phyloP scores from a whole-genome alignment of 768 basidiomycete genomes.

The Strobilomyces dryophilus region DNA sequence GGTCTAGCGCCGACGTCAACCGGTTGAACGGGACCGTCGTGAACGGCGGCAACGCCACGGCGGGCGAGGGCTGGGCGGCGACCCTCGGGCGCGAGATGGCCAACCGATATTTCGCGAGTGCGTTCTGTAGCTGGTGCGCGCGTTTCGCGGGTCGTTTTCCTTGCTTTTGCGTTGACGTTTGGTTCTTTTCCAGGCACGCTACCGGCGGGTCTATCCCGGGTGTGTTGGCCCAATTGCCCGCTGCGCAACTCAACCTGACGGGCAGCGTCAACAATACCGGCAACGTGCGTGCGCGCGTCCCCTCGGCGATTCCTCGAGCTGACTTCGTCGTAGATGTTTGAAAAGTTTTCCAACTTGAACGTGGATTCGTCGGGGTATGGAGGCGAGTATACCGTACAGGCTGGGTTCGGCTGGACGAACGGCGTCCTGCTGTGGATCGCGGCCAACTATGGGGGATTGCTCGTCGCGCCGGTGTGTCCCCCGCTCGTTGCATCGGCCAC shows the following conservation, averaged over 20 bases:
- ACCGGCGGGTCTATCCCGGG: constrained; percentile 83
- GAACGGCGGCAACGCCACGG: constrained; percentile 63
- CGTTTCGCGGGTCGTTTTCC: neutral
- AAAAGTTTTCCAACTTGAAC: constrained; percentile 79
- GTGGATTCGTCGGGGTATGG: constrained; percentile 76
- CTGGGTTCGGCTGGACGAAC: constrained; percentile 89
- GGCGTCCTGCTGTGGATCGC: constrained; percentile 76
- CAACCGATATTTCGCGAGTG: constrained; percentile 80
- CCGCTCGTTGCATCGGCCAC: constrained; percentile 22
- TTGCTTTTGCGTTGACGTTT: neutral
- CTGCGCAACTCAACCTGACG: constrained; percentile 66
- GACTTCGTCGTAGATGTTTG: constrained; percentile 60
- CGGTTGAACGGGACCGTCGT: constrained; percentile 48
- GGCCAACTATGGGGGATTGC: constrained; percentile 54
- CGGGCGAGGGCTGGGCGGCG: constrained; percentile 62
- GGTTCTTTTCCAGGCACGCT: constrained; percentile 51
- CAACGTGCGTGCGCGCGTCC: constrained; percentile 48
- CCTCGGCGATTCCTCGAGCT: neutral
- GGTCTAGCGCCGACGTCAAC: constrained; percentile 60
- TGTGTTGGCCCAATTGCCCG: constrained; percentile 64
- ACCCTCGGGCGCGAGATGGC: constrained; percentile 68
- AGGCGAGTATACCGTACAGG: constrained; percentile 88
- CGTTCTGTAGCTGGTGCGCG: constrained; percentile 82
- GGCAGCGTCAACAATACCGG: constrained; percentile 64
- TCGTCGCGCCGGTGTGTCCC: constrained; percentile 66